phyloP scores from a whole-genome alignment of 2,329 filamentous ascomycete species.

The Teratosphaeria pseudoeucalypti region DNA sequence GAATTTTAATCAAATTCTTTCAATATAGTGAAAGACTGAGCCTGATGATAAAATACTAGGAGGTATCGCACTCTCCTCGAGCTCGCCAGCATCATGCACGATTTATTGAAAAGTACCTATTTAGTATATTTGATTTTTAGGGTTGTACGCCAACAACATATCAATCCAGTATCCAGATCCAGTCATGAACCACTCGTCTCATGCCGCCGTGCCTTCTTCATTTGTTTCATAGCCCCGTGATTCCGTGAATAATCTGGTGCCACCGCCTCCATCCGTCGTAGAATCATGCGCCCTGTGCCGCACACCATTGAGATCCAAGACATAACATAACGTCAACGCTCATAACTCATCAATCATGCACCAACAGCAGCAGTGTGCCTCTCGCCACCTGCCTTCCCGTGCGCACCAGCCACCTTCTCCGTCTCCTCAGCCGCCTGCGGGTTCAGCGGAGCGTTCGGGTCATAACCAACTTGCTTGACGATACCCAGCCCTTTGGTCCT shows the following conservation, averaged over 20 bases:
- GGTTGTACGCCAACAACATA: neutral
- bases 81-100: too few relatives aligned
- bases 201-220: neutral
- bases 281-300: neutral
- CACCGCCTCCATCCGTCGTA: neutral
- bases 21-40: too few relatives aligned
- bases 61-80: too few relatives aligned
- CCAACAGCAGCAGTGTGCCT: neutral
- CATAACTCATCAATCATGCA: neutral
- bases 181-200: neutral
- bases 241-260: neutral
- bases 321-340: neutral
- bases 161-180: neutral
- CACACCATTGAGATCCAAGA: neutral
- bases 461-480: slow-evolving; percentile 84
- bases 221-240: neutral
- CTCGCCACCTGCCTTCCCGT: slow-evolving; percentile 1
- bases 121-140: too few relatives aligned
- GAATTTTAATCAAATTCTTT: too few relatives aligned
- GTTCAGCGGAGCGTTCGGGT: slow-evolving; percentile 45
- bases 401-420: slow-evolving; percentile 5
- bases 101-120: too few relatives aligned
- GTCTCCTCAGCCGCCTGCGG: slow-evolving; percentile 23
- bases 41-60: too few relatives aligned
- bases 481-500: slow-evolving; percentile 92